Evolutionary conservation across 495 filamentous ascomycete genomes (phyloP).

Genomic region (Trichocladium uniseriatum): DNA sequence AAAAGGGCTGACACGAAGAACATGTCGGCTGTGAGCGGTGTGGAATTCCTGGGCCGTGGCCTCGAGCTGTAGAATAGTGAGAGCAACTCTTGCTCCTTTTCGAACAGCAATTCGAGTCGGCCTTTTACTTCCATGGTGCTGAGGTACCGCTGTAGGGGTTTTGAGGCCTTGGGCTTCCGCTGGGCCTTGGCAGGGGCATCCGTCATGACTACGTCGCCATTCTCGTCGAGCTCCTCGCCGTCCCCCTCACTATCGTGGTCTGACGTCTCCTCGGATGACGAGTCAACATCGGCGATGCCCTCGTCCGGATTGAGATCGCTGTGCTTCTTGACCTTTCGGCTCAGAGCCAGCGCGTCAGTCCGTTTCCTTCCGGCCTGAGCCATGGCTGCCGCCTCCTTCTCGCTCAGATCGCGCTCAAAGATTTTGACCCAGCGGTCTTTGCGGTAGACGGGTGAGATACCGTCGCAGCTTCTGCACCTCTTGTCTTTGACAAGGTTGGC

Average conservation of each 20-base stretch:
- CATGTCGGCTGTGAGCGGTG: slow-evolving; percentile 63
- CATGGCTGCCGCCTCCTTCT: slow-evolving; percentile 67
- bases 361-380: slow-evolving; percentile 56
- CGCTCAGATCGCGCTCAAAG: slow-evolving; percentile 67
- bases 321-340: slow-evolving; percentile 28
- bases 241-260: slow-evolving; percentile 39
- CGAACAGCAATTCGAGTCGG: slow-evolving; percentile 67
- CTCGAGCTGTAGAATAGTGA: slow-evolving; percentile 72
- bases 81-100: slow-evolving; percentile 75
- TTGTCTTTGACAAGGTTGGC: slow-evolving; percentile 52
- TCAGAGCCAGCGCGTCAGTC: slow-evolving; percentile 47
- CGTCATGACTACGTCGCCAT: slow-evolving; percentile 45
- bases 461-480: slow-evolving; percentile 64
- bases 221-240: slow-evolving; percentile 43
- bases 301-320: slow-evolving; percentile 44
- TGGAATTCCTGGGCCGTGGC: slow-evolving; percentile 40
- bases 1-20: slow-evolving; percentile 83
- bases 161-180: slow-evolving; percentile 19
- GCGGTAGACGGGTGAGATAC: slow-evolving; percentile 66
- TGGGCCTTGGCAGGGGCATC: slow-evolving; percentile 28
- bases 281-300: slow-evolving; percentile 58
- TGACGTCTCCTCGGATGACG: slow-evolving; percentile 40
- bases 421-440: slow-evolving; percentile 88
- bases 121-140: slow-evolving; percentile 67
- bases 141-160: slow-evolving; percentile 53